Evolutionary conservation across 176 grass and related monocot species (phyloP).

Genomic region (Carex littledalei): DNA sequence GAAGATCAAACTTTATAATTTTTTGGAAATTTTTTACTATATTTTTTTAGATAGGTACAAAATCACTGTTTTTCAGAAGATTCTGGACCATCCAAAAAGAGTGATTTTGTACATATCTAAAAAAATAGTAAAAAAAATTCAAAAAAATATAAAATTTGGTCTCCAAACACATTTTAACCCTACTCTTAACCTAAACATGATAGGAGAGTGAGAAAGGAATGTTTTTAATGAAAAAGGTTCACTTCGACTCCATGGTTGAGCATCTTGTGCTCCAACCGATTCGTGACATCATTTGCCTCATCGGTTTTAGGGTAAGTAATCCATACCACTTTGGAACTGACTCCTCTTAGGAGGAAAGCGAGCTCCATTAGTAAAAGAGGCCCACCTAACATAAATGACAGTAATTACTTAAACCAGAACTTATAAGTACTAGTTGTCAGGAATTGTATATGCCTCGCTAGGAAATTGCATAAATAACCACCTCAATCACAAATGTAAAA

Average conservation of each 20-base stretch:
- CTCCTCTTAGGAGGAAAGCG: conserved; percentile 71
- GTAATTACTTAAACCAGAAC: not conserved
- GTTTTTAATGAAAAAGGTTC: conserved; percentile 5
- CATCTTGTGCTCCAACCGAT: conserved; percentile 90
- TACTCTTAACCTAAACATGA: not conserved
- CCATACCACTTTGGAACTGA: conserved; percentile 69
- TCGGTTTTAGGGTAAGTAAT: conserved; percentile 79
- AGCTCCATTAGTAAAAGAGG: conserved; percentile 91
- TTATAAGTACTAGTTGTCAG: not conserved
- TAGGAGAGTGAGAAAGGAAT: not conserved
- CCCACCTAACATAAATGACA: conserved; percentile 49
- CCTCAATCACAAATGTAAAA: not conserved
- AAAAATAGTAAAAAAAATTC: too few relatives aligned
- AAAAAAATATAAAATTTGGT: too few relatives aligned
- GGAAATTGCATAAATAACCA: not conserved
- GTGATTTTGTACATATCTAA: too few relatives aligned
- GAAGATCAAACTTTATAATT: too few relatives aligned
- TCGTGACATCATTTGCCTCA: conserved; percentile 61
- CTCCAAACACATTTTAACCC: too few relatives aligned
- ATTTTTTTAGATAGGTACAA: too few relatives aligned
- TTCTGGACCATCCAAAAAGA: too few relatives aligned
- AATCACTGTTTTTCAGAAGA: too few relatives aligned
- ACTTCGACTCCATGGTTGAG: conserved; percentile 76
- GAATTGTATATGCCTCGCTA: not conserved
- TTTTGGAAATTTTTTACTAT: too few relatives aligned